Evolutionary conservation across 2,329 filamentous ascomycete species (phyloP).

Genomic region (Sarocladium strictum): DNA sequence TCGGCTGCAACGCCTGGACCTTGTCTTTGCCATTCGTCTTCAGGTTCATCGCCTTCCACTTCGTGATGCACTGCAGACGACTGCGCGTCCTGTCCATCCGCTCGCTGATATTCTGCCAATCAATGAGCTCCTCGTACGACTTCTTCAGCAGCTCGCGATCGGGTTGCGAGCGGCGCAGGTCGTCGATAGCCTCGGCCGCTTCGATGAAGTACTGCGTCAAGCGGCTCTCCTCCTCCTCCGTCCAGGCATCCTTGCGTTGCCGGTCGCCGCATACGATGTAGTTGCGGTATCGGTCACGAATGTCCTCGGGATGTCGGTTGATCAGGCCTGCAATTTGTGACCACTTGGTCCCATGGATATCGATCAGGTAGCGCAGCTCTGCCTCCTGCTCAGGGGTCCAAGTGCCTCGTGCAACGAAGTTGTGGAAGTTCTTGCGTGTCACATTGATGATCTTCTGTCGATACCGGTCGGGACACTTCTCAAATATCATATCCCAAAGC

Average conservation of each 20-base stretch:
- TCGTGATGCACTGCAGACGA: conserved; percentile 60
- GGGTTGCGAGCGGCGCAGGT: conserved; percentile 25
- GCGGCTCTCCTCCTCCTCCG: conserved; percentile 49
- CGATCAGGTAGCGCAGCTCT: conserved; percentile 29
- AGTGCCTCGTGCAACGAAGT: conserved; percentile 49
- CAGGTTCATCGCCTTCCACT: conserved; percentile 51
- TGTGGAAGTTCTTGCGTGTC: conserved; percentile 59
- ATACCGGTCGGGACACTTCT: conserved; percentile 42
- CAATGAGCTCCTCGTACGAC: conserved; percentile 48
- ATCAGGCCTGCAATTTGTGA: conserved; percentile 53
- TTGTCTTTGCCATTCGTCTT: conserved; percentile 27
- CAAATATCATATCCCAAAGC: conserved; percentile 45
- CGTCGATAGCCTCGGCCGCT: conserved; percentile 43
- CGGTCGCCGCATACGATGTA: conserved; percentile 54
- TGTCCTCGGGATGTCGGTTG: conserved; percentile 59
- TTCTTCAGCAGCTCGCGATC: conserved; percentile 27
- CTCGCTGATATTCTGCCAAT: conserved; percentile 60
- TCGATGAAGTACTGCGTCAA: conserved; percentile 48
- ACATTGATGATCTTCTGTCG: conserved; percentile 49
- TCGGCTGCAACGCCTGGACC: conserved; percentile 24
- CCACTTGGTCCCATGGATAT: conserved; percentile 47
- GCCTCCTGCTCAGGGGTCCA: conserved; percentile 32
- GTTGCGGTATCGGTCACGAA: conserved; percentile 65
- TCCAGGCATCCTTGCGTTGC: conserved; percentile 51
- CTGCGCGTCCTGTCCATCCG: conserved; percentile 57